phyloP scores from a whole-genome alignment of 768 basidiomycete genomes.

The Leccinum subtestaceum region DNA sequence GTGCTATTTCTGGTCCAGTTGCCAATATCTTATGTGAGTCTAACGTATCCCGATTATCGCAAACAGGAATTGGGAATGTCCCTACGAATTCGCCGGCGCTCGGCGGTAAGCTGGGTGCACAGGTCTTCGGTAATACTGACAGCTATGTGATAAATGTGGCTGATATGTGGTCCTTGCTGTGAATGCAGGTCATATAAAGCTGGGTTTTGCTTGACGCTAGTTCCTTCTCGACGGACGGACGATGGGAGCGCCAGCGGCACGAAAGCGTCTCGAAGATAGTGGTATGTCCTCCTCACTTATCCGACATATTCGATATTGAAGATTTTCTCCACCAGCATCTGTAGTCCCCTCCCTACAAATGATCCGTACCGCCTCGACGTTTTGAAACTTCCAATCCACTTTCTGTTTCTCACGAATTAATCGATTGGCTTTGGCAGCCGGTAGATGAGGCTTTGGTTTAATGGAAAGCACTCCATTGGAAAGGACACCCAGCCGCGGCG shows the following conservation, averaged over 20 bases:
- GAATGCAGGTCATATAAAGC: not conserved
- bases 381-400: not conserved
- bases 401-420: conserved; percentile 10
- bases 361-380: not conserved
- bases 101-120: not conserved
- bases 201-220: not conserved
- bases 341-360: not conserved
- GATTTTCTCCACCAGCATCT: too few relatives aligned
- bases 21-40: not conserved
- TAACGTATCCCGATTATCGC: not conserved
- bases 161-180: conserved; percentile 20
- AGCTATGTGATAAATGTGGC: conserved; percentile 4
- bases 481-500: not conserved
- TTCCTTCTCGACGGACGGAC: not conserved
- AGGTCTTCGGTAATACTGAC: not conserved
- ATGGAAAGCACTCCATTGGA: not conserved
- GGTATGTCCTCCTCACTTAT: conserved; percentile 2
- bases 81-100: not conserved
- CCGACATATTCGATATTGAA: not conserved
- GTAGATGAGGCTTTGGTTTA: not conserved
- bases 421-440: conserved; percentile 2
- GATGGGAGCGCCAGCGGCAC: not conserved
- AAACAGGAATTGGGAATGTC: not conserved
- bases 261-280: not conserved
- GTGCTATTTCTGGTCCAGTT: not conserved